Evolutionary conservation across 371 early-diverging fungal species (phyloP).

Genomic region (Mucor lusitanicus): DNA sequence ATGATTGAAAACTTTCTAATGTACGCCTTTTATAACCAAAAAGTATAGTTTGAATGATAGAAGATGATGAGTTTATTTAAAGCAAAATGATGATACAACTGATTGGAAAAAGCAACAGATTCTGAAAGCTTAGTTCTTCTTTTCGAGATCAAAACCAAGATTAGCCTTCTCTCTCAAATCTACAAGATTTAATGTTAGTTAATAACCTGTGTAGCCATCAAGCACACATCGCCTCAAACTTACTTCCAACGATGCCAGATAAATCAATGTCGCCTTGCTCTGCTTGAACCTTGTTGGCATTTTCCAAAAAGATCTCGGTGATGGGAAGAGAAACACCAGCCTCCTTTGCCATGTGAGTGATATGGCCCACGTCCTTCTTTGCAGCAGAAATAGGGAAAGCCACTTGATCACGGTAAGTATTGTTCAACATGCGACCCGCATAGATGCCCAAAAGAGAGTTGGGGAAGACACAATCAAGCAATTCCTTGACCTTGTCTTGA

Average conservation of each 20-base stretch:
- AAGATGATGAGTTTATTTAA: neutral
- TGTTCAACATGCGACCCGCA: constrained; percentile 35
- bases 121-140: neutral
- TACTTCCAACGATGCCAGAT: constrained; percentile 40
- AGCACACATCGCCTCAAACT: neutral
- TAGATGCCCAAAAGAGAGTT: constrained; percentile 31
- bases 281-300: constrained; percentile 21
- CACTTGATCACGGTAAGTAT: constrained; percentile 34
- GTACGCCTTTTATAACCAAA: no score
- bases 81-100: neutral
- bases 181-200: neutral
- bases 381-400: constrained; percentile 33
- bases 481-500: constrained; percentile 56
- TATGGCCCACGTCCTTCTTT: constrained; percentile 44
- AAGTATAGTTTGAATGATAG: no score
- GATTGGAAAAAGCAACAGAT: neutral
- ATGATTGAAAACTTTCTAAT: no score
- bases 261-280: constrained; percentile 43
- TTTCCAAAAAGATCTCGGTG: constrained; percentile 27
- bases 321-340: constrained; percentile 26
- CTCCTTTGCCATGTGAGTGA: constrained; percentile 32
- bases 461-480: constrained; percentile 60
- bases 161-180: constrained; percentile 14
- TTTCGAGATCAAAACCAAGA: constrained; percentile 17
- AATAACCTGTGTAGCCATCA: neutral